Percentiles rank a stretch among this genome's conserved stretches.
These are phyloP conservation scores for Tulasnella sp. DNA, from an alignment of 768 basidiomycete genomes.

Conservation along the genomic window DNA sequence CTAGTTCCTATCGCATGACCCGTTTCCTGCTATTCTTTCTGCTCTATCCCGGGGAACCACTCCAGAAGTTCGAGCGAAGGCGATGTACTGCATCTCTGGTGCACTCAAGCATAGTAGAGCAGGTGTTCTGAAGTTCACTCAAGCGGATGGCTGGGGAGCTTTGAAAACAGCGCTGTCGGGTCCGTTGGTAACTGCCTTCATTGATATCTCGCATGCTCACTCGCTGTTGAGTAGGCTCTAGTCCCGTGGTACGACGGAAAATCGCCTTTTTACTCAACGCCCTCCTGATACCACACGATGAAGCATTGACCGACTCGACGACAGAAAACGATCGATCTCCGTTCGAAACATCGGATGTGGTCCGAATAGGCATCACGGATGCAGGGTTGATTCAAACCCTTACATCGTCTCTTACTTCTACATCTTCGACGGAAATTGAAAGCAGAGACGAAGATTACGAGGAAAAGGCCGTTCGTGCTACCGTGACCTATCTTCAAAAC, in stretches of 20 bases:
- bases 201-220: background rate
- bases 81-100: constrained; percentile 69
- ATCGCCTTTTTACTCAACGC: constrained; percentile 61
- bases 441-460: constrained; percentile 16
- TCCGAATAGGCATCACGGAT: constrained; percentile 13
- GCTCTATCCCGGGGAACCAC: constrained; percentile 43
- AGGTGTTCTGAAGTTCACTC: constrained; percentile 44
- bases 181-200: constrained; percentile 22
- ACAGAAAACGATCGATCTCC: constrained; percentile 5
- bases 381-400: background rate
- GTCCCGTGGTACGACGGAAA: constrained; percentile 53
- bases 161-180: constrained; percentile 51
- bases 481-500: constrained; percentile 15
- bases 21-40: constrained; percentile 49
- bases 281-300: constrained; percentile 43
- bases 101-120: constrained; percentile 62
- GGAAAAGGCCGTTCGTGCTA: constrained; percentile 15
- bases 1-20: constrained; percentile 46
- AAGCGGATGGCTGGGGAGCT: constrained; percentile 49
- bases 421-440: background rate
- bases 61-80: constrained; percentile 55
- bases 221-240: background rate
- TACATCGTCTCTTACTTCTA: background rate
- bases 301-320: background rate
- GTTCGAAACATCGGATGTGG: constrained; percentile 6